Base-by-base conservation (phyloP, 2,329 filamentous ascomycete species). In the Metarhizium rileyi region DNA sequence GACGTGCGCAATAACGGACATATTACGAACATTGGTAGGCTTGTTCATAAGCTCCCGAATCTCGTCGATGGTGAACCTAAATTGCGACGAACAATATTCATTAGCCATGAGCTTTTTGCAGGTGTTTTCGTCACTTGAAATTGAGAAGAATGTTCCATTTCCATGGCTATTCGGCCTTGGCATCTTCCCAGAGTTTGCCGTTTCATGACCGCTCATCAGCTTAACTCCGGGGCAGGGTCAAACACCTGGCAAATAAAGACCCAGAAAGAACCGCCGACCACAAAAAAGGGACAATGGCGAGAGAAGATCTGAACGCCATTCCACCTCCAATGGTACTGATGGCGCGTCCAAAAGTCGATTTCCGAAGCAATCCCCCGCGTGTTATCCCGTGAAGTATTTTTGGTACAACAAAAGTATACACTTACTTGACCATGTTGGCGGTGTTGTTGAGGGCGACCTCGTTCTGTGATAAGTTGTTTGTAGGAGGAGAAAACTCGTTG, bases 1-100 rank as follows among this genome's bases (percentile, higher is more conserved):
- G 84, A 98, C 90, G 80, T 98, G 93, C 74, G 93, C 93, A 89
- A 97, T 97, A 74, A 98, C 93, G 78, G 90, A 96, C 91, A 96
- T 97, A 84, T 97, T 97, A 75, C 80, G 78, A 71, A 84, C 80
- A 72, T 85, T 84, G 69, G 71, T 77, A 63, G 86, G 83, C 76
- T 84, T 84, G 82, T 89, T 85, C 86, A 87, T 87, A 70, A 87
- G 66, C 65, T 55, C 62, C 73, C 85, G 84, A 73, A 90, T 87
- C 83, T 89, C 90, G 72, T 97, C 91, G 77, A 96, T 85, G 69
- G 93, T 97, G 85, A 97, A 97, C 85, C 90, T 96, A 69, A 70
- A 44, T 35, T 47, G 48, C 22, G 28, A 53, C 52, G 49, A 55
- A 48, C 50, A 64, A 58, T 63, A 72, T n/a, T n/a, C n/a, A n/a